Base-by-base conservation (phyloP, 805 yeast species). In the Candida broadrunensis region DNA sequence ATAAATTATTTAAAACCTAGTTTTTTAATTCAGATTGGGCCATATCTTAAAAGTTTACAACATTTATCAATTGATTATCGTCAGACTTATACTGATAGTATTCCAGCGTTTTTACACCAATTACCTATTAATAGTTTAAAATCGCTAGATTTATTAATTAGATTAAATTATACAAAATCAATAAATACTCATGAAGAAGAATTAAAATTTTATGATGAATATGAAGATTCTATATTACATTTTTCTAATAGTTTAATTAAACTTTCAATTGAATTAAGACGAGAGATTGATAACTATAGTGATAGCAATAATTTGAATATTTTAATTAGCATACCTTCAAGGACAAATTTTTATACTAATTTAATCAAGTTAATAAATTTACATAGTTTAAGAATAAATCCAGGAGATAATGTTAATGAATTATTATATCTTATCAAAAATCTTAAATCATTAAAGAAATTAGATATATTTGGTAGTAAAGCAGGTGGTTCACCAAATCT, bases 401-500 rank as follows among this genome's bases (percentile, higher is more conserved):
- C 61, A n/a, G 43, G 47, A 13, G 42, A 45, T 9, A 44, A 49
- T 53, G 18, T 50, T 46, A 15, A 38, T 6, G 50, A 47, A 11
- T 47, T 60, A 14, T 37, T 52, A 5, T 25, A 36, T 2, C 55
- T 76, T 20, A 50, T 65, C 0, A 29, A 44, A 3, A 21, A 35
- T 1, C 50, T 72, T 4, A 49, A 53, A 2, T 40, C 46, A 1
- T 48, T 75, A 31, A 38, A 48, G 14, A 61, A 54, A 24, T 50
- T 79, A 7, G 75, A 76, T 53, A 54, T 78, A 2, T 67, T 72
- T 38, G 83, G 82, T 0, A 52, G 70, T 15, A 67, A 70, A 18
- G 72, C 82, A 0, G 77, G 80, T 1, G 79, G 78, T 2, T 63
- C 73, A 1, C 83, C 81, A 16, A 73, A 76, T 46, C 55, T 73